Conservation (phyloP, 306 rosid species). For the Vigna radiata region DNA sequence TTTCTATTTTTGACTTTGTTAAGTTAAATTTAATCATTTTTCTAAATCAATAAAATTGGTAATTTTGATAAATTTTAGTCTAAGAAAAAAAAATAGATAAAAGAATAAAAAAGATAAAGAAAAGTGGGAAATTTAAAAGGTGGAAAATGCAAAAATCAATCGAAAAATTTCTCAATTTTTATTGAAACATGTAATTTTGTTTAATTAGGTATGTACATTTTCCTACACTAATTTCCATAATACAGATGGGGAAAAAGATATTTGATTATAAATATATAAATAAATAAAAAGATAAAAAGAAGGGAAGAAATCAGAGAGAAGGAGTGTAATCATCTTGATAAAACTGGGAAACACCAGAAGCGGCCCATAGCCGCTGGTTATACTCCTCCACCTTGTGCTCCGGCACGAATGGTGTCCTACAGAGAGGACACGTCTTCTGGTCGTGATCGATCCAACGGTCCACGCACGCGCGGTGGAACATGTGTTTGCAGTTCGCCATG, state of each 20-base stretch:
- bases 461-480: constrained; percentile 79
- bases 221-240: not conserved
- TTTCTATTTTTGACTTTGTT: too few relatives aligned
- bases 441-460: constrained; percentile 99
- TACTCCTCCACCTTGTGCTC: constrained; percentile 60
- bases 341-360: constrained; percentile 56
- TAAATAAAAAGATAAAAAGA: not conserved
- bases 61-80: too few relatives aligned
- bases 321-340: constrained; percentile 51
- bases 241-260: not conserved
- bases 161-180: constrained; percentile 5
- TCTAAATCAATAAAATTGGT: too few relatives aligned
- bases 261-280: not conserved
- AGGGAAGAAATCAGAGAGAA: constrained; percentile 31
- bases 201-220: constrained; percentile 42
- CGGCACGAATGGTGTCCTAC: constrained; percentile 81
- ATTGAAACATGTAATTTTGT: not conserved
- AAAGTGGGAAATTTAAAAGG: not conserved
- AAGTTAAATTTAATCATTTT: too few relatives aligned
- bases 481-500: constrained; percentile 82
- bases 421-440: constrained; percentile 87
- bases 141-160: not conserved
- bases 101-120: too few relatives aligned
- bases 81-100: too few relatives aligned
- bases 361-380: constrained; percentile 77